Percentiles rank a stretch among this genome's conserved stretches.
These are phyloP conservation scores for Hemileccinum rubropunctum DNA, from an alignment of 768 basidiomycete species.

Conservation along the genomic window DNA sequence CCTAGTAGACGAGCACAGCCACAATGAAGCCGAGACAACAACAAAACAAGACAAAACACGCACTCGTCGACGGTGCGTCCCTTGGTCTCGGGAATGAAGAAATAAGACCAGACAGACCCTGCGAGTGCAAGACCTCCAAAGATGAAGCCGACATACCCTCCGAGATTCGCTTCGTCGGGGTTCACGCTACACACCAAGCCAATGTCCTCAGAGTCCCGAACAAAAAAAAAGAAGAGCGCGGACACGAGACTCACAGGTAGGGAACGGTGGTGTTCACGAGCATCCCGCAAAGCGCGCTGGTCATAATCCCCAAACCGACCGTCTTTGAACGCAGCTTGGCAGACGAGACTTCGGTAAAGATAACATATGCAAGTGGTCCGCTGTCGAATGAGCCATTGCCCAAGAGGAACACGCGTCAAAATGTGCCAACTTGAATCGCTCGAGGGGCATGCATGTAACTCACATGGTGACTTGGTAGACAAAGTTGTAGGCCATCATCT, in stretches of 20 bases:
- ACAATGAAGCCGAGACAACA: background rate
- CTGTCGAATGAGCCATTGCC: slow-evolving; percentile 8
- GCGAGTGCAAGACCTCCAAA: slow-evolving; percentile 23
- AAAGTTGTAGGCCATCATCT: slow-evolving; percentile 33
- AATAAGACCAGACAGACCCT: slow-evolving; percentile 25
- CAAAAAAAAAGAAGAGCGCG: too few species aligned
- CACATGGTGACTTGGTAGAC: slow-evolving; percentile 27
- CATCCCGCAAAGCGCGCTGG: slow-evolving; percentile 25
- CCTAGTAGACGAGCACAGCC: slow-evolving; percentile 3
- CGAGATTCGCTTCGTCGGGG: slow-evolving; percentile 26
- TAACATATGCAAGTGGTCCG: slow-evolving; percentile 27
- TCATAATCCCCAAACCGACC: slow-evolving; percentile 25
- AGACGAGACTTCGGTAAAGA: slow-evolving; percentile 29
- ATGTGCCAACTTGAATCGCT: background rate
- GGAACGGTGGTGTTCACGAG: slow-evolving; percentile 26
- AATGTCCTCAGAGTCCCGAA: too few species aligned
- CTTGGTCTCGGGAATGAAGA: slow-evolving; percentile 28
- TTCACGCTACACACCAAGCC: slow-evolving; percentile 27
- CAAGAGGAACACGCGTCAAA: background rate
- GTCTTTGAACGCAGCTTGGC: slow-evolving; percentile 31
- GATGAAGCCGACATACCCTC: slow-evolving; percentile 29
- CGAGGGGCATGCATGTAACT: background rate
- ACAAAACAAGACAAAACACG: background rate
- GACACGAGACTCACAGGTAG: slow-evolving; percentile 20
- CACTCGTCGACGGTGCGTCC: slow-evolving; percentile 30